Base-by-base conservation (phyloP, 345 rosid species). In the Syzygium aqueum region DNA sequence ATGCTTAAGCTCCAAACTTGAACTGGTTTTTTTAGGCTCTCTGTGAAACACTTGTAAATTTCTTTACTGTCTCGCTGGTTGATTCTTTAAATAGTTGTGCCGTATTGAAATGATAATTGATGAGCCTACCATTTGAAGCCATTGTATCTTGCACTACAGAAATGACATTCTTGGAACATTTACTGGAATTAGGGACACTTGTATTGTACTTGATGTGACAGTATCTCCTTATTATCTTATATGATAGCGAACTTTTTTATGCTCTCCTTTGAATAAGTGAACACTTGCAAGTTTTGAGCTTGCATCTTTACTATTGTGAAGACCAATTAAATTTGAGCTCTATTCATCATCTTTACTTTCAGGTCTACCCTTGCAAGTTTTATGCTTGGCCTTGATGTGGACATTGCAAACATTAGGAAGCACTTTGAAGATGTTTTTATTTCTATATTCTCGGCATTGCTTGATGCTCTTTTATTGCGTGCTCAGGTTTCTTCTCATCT, bases 311-410 rank as follows among this genome's bases (percentile, higher is more conserved):
- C 80, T 19, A 22, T 37, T 33, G 80, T 25, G 5, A 73, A 73
- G 80, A 37, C 3, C 7, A 73, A 73, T 73, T 73, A 37, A 73
- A 37, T 54, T 67, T 86, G 46, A 85, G 46, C 82, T 46, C 52
- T 80, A 43, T 77, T 12, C 56, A n/a, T 51, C 37, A 86, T 46
- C 88, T 86, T 87, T 86, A 43, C 88, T 87, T 89, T 23, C 90
- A 97, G 99, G 99, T 96, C 98, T 89, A 89, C 90, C 84, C 95
- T 97, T 90, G 96, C 95, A 49, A 92, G 94, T 90, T 95, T 92
- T 88, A 92, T 97, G 85, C 94, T 95, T 92, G 93, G 93, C 89
- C 93, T 92, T 89, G 94, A 91, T 84, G 82, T 89, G 50, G 91
- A 91, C 80, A 89, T 84, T 86, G 90, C 89, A 85, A 87, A 90